Base-by-base conservation (phyloP, 768 basidiomycete genomes). In the Pholiota conissans region DNA sequence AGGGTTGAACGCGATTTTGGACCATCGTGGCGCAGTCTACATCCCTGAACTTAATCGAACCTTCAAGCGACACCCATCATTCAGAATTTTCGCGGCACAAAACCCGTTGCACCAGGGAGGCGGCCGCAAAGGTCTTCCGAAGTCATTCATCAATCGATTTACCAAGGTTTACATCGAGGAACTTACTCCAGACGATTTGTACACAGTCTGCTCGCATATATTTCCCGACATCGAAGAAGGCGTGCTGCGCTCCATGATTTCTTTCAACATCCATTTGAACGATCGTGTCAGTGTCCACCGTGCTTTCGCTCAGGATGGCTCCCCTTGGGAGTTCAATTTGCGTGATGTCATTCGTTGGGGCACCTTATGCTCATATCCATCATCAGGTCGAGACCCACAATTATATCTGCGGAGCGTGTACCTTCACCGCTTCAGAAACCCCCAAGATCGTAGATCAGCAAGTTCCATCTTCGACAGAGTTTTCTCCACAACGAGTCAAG, bases 251-350 rank as follows among this genome's bases (percentile, higher is more conserved):
- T 73, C 73, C 46, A 96, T 98, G 92, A 92, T 98, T 51, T 64
- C 78, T 1, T 97, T 90, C 77, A 98, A 94, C 68, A 75, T 79
- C 55, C 76, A 76, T 10, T 76, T 98, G 46, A 86, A 87, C 50
- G 78, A 85, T 7, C 84, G 87, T 64, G 84, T 90, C 8, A 84
- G 83, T 61, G 63, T 83, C 20, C 81, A 82, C 51, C 82, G 84
- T 18, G 61, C 79, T 2, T 93, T 97, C 69, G 95, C 83, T 2
- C 79, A 84, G 34, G 84, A 89, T 53, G 95, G 95, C 8, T 80
- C 84, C 55, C 97, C 96, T 4, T 99, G 96, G 96, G 96, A 99
- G 68, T 97, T 98, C 78, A 99, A 99, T 69, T 79, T 99, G 28
- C 90, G 96, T 13, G 96, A 99, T 72, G 79, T 98, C 56, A 83